A percentile compares a stretch with the other conserved stretches of the same genome.
phyloP scores from a whole-genome alignment of 2,329 filamentous ascomycete species.

The Exophiala viscosa region DNA sequence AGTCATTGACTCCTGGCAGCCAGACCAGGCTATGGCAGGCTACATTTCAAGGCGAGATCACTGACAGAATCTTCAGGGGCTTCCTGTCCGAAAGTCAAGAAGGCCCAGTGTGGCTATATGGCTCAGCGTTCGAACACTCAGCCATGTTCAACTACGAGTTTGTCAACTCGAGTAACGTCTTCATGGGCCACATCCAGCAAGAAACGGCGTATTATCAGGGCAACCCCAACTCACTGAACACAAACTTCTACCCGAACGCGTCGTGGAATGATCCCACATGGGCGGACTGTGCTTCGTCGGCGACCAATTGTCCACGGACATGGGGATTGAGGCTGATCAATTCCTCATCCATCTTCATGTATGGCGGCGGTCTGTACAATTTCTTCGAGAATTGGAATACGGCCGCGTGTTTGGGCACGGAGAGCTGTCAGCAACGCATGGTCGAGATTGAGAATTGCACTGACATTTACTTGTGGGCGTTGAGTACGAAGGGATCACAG shows the following conservation, averaged over 20 bases:
- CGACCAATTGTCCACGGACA: slow-evolving; percentile 40
- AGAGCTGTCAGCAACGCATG: slow-evolving; percentile 27
- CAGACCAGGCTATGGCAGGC: not conserved
- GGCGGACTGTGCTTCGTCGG: slow-evolving; percentile 34
- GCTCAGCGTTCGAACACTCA: slow-evolving; percentile 63
- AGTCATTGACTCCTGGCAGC: not conserved
- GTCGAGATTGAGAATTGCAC: slow-evolving; percentile 23
- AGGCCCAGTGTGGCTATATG: slow-evolving; percentile 57
- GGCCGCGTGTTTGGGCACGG: slow-evolving; percentile 34
- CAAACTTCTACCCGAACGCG: slow-evolving; percentile 47
- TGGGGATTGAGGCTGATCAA: slow-evolving; percentile 64
- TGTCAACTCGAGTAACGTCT: slow-evolving; percentile 57
- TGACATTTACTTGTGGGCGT: slow-evolving; percentile 25
- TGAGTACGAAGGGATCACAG: slow-evolving; percentile 25
- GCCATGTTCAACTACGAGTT: slow-evolving; percentile 70
- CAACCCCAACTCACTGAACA: slow-evolving; percentile 56
- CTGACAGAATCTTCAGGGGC: slow-evolving; percentile 35
- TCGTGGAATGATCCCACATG: slow-evolving; percentile 53
- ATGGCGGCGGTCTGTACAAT: slow-evolving; percentile 63
- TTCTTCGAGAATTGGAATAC: slow-evolving; percentile 55
- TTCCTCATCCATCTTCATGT: slow-evolving; percentile 54
- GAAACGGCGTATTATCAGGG: slow-evolving; percentile 71
- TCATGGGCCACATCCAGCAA: slow-evolving; percentile 63
- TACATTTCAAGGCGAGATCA: not conserved
- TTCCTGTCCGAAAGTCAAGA: slow-evolving; percentile 37